Percentiles rank a stretch among this genome's conserved stretches.
phyloP scores from a whole-genome alignment of 305 asterid genomes.

The Rubia peregrina region DNA sequence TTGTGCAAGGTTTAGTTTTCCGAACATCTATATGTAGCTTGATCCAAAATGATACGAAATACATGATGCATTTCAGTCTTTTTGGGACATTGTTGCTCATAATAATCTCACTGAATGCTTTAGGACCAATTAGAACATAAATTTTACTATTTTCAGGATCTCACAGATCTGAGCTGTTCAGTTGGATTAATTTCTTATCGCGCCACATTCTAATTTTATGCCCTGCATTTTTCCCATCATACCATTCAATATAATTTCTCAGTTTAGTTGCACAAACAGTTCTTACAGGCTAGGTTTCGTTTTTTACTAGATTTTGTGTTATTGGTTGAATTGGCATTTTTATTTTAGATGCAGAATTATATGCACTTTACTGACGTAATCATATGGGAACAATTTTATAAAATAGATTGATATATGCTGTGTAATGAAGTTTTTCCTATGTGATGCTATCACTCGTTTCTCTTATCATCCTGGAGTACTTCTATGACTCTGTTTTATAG shows the following conservation, averaged over 20 bases:
- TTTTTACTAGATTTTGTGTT: neutral
- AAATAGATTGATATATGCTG: neutral
- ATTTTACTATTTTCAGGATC: neutral
- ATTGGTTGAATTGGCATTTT: neutral
- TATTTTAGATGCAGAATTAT: neutral
- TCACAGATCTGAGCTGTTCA: neutral
- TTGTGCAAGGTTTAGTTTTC: conserved; percentile 61
- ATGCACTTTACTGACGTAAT: neutral
- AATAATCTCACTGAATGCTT: neutral
- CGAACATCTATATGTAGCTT: conserved; percentile 1
- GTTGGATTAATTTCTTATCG: neutral
- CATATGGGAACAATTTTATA: neutral
- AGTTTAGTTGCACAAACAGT: neutral
- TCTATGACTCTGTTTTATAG: neutral
- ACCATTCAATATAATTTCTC: neutral
- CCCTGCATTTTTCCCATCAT: neutral
- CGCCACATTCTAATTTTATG: neutral
- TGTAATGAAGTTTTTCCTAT: neutral
- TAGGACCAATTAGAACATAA: neutral
- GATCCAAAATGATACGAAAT: neutral
- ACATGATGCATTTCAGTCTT: neutral
- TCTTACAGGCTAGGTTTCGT: neutral
- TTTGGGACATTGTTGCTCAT: neutral
- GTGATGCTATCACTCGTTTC: neutral
- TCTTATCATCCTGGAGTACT: neutral